Conservation (phyloP, 2,329 filamentous ascomycete genomes). For the Sporothrix variecibatus region DNA sequence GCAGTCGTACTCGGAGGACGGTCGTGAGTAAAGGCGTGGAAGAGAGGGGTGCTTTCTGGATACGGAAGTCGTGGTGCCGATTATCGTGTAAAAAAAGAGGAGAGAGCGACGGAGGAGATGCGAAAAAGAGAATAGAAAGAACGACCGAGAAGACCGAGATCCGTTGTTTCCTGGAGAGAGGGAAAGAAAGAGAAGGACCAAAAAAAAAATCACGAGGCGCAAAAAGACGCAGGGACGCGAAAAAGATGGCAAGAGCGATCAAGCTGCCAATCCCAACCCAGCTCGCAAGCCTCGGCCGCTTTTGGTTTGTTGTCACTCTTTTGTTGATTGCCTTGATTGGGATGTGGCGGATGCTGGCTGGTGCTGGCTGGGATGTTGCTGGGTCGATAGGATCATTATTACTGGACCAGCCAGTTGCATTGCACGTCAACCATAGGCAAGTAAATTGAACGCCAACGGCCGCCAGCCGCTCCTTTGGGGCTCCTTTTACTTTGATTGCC, state of each 20-base stretch:
- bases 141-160: not conserved
- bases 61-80: conserved; percentile 3
- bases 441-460: not conserved
- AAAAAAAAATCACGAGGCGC: not conserved
- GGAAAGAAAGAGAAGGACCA: not conserved
- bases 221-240: not conserved
- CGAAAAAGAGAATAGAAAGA: not conserved
- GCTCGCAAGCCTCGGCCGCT: not conserved
- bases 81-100: not conserved
- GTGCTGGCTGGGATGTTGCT: not conserved
- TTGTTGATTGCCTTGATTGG: not conserved
- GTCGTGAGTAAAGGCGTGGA: not conserved
- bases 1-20: not conserved
- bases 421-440: not conserved
- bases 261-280: not conserved
- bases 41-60: conserved; percentile 1
- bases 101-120: not conserved
- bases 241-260: not conserved
- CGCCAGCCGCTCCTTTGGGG: not conserved
- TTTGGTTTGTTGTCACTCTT: not conserved
- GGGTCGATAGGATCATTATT: conserved; percentile 14
- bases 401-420: not conserved
- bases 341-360: not conserved
- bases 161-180: not conserved
- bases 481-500: not conserved